Evolutionary conservation across 2,329 filamentous ascomycete species (phyloP).

Genomic region (Penicillium olsonii): DNA sequence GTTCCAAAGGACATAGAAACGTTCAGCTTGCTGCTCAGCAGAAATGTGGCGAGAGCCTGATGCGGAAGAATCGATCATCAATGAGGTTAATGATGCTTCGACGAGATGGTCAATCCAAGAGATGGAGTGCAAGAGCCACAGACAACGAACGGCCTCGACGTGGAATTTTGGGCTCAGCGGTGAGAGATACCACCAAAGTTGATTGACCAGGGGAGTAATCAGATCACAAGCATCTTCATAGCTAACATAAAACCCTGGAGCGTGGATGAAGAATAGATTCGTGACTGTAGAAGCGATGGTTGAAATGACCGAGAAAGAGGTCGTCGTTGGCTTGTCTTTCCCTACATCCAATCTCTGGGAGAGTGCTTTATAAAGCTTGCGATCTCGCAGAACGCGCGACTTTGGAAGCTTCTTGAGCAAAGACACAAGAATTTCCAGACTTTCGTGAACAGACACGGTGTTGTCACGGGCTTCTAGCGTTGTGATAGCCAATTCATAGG

Average conservation of each 20-base stretch:
- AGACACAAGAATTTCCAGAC: slow-evolving; percentile 61
- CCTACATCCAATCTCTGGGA: slow-evolving; percentile 25
- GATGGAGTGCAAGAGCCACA: slow-evolving; percentile 84
- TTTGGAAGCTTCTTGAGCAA: slow-evolving; percentile 43
- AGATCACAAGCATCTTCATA: slow-evolving; percentile 58
- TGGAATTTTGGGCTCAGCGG: slow-evolving; percentile 88
- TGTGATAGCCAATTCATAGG: slow-evolving; percentile 42
- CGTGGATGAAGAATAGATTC: slow-evolving; percentile 40
- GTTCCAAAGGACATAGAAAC: slow-evolving; percentile 46
- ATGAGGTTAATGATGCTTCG: slow-evolving; percentile 72
- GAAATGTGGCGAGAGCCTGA: slow-evolving; percentile 29
- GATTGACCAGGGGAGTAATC: slow-evolving; percentile 67
- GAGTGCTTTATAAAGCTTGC: slow-evolving; percentile 38
- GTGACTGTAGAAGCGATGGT: slow-evolving; percentile 53
- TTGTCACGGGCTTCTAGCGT: slow-evolving; percentile 29
- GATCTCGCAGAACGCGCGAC: slow-evolving; percentile 37
- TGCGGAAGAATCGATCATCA: slow-evolving; percentile 60
- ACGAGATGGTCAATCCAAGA: slow-evolving; percentile 69
- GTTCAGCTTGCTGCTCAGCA: slow-evolving; percentile 38
- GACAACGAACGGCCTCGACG: slow-evolving; percentile 81
- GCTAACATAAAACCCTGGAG: slow-evolving; percentile 37
- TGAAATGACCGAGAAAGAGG: slow-evolving; percentile 39
- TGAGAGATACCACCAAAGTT: slow-evolving; percentile 79
- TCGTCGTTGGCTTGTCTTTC: slow-evolving; percentile 27
- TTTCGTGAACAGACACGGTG: slow-evolving; percentile 54